Evolutionary conservation across 352 stramenopile species (phyloP).

Genomic region (Globisporangium cederbergense): DNA sequence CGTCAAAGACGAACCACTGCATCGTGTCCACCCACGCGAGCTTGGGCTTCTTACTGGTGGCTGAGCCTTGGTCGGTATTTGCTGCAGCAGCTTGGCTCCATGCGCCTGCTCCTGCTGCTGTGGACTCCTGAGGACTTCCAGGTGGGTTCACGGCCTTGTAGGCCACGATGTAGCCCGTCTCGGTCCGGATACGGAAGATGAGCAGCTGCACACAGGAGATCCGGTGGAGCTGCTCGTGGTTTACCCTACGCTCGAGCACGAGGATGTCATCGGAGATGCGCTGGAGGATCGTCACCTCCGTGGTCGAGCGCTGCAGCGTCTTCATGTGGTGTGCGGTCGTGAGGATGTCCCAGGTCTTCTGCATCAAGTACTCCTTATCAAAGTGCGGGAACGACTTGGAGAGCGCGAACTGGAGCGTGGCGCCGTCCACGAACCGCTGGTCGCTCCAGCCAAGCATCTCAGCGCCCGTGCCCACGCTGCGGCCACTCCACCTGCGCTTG

Average conservation of each 20-base stretch:
- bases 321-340: conserved; percentile 11
- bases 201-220: conserved; percentile 11
- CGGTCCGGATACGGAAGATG: conserved; percentile 15
- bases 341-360: conserved; percentile 19
- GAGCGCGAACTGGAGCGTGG: conserved; percentile 17
- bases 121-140: conserved; percentile 12
- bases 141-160: conserved; percentile 15
- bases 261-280: conserved; percentile 16
- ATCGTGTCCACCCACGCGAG: conserved; percentile 43
- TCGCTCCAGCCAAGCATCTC: conserved; percentile 19
- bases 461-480: conserved; percentile 10
- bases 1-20: conserved; percentile 38
- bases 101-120: not conserved
- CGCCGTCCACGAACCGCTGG: conserved; percentile 16
- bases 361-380: conserved; percentile 10
- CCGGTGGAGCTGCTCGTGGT: conserved; percentile 6
- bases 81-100: not conserved
- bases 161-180: conserved; percentile 15
- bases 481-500: conserved; percentile 2
- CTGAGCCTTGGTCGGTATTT: not conserved
- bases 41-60: conserved; percentile 22
- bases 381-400: conserved; percentile 11
- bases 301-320: conserved; percentile 12
- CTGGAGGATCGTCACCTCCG: conserved; percentile 15
- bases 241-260: conserved; percentile 11